phyloP scores from a whole-genome alignment of 192 early-diverging fungal genomes.

The Umbelopsis vinacea region DNA sequence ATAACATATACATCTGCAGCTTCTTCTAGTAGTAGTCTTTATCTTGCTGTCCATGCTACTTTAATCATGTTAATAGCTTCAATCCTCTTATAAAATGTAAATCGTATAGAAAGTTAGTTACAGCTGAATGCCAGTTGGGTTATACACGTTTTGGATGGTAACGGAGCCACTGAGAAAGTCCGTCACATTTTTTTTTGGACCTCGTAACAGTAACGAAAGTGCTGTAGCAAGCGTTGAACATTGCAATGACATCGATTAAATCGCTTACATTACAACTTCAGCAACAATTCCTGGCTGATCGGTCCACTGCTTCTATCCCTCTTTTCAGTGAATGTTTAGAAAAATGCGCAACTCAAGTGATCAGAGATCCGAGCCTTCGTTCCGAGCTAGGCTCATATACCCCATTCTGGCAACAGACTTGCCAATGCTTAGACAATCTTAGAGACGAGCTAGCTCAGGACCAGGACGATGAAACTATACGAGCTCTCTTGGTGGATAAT shows the following conservation, averaged over 20 bases:
- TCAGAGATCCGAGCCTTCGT: not conserved
- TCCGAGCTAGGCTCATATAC: not conserved
- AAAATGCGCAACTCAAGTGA: conserved; percentile 13
- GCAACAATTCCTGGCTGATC: not conserved
- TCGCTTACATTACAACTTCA: conserved; percentile 10
- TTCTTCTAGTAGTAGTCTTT: not conserved
- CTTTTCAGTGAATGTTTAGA: conserved; percentile 15
- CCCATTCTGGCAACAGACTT: conserved; percentile 6
- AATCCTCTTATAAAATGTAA: not conserved
- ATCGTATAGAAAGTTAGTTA: not conserved
- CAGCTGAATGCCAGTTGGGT: not conserved
- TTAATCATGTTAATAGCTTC: conserved; percentile 6
- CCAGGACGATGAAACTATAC: not conserved
- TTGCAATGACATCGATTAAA: conserved; percentile 1
- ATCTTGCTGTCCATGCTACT: not conserved
- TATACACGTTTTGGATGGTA: not conserved
- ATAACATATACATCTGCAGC: not conserved
- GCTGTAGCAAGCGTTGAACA: not conserved
- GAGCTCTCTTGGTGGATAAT: not conserved
- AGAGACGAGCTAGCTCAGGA: conserved; percentile 16
- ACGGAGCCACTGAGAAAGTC: not conserved
- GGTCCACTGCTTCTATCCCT: not conserved
- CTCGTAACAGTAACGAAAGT: not conserved
- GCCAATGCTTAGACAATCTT: conserved; percentile 3
- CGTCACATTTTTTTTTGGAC: conserved; percentile 16